phyloP scores from a whole-genome alignment of 768 basidiomycete species.

The Leccinum disarticulatum region DNA sequence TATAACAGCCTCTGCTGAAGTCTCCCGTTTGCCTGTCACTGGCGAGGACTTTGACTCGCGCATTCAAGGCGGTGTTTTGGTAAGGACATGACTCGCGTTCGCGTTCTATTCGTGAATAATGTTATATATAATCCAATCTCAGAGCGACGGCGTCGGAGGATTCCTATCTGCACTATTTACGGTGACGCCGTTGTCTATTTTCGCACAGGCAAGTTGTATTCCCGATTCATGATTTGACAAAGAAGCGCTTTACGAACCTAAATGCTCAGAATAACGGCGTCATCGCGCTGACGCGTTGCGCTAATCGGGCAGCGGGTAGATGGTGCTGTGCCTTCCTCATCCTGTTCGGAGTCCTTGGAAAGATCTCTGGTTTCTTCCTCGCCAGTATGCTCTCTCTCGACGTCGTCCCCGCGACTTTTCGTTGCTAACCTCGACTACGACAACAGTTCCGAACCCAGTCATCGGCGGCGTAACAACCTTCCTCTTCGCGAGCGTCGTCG shows the following conservation, averaged over 20 bases:
- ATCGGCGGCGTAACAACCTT: constrained; percentile 87
- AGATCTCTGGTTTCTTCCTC: constrained; percentile 82
- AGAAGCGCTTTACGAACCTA: neutral
- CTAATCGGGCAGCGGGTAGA: constrained; percentile 73
- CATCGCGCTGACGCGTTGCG: constrained; percentile 82
- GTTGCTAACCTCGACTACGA: neutral
- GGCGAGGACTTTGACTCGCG: constrained; percentile 78
- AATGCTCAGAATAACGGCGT: constrained; percentile 68
- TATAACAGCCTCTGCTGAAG: constrained; percentile 79
- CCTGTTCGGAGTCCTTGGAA: constrained; percentile 77
- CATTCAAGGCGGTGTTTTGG: constrained; percentile 80
- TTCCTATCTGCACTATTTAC: constrained; percentile 81
- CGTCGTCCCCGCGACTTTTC: neutral
- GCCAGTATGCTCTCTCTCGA: constrained; percentile 46
- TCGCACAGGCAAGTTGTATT: constrained; percentile 51
- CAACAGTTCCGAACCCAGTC: constrained; percentile 69
- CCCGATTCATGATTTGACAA: neutral
- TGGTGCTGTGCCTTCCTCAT: constrained; percentile 82
- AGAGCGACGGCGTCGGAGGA: constrained; percentile 78
- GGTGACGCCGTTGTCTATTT: constrained; percentile 75
- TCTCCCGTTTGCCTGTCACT: constrained; percentile 69
- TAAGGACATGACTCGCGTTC: constrained; percentile 25
- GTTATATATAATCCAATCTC: too few relatives aligned
- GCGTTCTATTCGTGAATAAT: neutral
- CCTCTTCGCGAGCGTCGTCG: constrained; percentile 73